Conservation (phyloP, 495 filamentous ascomycete species). For the Parathielavia hyrcaniae region DNA sequence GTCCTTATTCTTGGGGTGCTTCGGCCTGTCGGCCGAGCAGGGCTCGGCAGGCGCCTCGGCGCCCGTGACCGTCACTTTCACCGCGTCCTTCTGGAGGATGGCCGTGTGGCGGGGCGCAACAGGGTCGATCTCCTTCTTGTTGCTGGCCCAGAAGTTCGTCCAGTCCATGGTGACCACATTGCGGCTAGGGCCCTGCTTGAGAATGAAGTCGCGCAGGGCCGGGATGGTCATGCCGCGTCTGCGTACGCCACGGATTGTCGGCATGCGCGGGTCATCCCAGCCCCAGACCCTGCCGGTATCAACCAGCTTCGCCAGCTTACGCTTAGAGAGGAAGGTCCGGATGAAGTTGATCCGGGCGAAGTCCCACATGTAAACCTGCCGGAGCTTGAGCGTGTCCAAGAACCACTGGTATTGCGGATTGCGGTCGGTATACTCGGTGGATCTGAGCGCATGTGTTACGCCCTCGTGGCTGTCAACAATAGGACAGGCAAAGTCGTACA, state of each 20-base stretch:
- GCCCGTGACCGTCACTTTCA: constrained; percentile 63
- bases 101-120: constrained; percentile 80
- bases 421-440: constrained; percentile 95
- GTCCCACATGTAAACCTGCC: constrained; percentile 92
- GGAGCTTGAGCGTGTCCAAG: constrained; percentile 74
- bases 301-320: constrained; percentile 91
- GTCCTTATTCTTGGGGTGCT: constrained; percentile 80
- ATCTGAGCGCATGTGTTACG: constrained; percentile 89
- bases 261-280: constrained; percentile 95
- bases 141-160: constrained; percentile 86
- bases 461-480: constrained; percentile 86
- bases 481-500: constrained; percentile 91
- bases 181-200: constrained; percentile 84
- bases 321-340: constrained; percentile 59
- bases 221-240: constrained; percentile 87
- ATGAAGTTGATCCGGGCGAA: constrained; percentile 97
- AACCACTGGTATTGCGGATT: constrained; percentile 99
- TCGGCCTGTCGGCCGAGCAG: constrained; percentile 66
- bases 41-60: constrained; percentile 54
- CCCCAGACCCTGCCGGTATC: constrained; percentile 80
- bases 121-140: constrained; percentile 94
- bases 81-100: constrained; percentile 58
- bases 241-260: constrained; percentile 81
- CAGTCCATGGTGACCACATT: constrained; percentile 90
- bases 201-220: constrained; percentile 83